Evolutionary conservation across 2,329 filamentous ascomycete species (phyloP).

Genomic region (Stagonosporopsis vannaccii): DNA sequence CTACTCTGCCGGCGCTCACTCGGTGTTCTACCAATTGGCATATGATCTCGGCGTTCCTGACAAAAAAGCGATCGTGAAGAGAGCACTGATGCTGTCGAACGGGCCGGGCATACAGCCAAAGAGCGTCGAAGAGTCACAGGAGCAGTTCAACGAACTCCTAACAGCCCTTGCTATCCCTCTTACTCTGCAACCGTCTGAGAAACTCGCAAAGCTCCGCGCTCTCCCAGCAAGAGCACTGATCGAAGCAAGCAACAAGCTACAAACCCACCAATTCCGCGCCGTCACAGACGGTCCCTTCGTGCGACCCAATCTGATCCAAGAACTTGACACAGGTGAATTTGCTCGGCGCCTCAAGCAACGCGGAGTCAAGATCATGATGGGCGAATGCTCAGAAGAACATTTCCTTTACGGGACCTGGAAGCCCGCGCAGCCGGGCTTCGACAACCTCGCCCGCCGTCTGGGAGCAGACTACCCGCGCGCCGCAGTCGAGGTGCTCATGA

Average conservation of each 20-base stretch:
- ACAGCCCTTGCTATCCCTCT: conserved; percentile 53
- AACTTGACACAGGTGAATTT: conserved; percentile 59
- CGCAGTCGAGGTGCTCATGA: conserved; percentile 54
- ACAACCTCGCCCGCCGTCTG: conserved; percentile 55
- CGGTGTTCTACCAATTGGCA: conserved; percentile 64
- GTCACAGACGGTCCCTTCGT: conserved; percentile 60
- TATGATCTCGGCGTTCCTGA: conserved; percentile 62
- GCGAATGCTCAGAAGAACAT: conserved; percentile 64
- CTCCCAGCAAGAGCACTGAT: conserved; percentile 52
- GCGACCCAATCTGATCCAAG: conserved; percentile 50
- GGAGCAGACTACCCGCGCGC: conserved; percentile 60
- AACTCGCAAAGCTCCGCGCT: conserved; percentile 55
- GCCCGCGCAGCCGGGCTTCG: conserved; percentile 53
- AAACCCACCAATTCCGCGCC: conserved; percentile 63
- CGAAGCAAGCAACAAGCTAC: conserved; percentile 52
- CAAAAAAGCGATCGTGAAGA: conserved; percentile 57
- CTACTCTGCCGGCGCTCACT: conserved; percentile 65
- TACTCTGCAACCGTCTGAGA: conserved; percentile 51
- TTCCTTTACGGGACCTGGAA: conserved; percentile 60
- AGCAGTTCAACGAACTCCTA: conserved; percentile 62
- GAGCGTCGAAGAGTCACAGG: conserved; percentile 54
- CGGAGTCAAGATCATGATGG: conserved; percentile 59
- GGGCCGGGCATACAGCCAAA: conserved; percentile 63
- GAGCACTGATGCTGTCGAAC: conserved; percentile 63
- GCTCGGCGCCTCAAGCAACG: conserved; percentile 54